Percentiles rank a stretch among this genome's conserved stretches.
These are phyloP conservation scores for Chrysoporthe deuterocubensis DNA, from an alignment of 2,329 filamentous ascomycete species.

Conservation along the genomic window DNA sequence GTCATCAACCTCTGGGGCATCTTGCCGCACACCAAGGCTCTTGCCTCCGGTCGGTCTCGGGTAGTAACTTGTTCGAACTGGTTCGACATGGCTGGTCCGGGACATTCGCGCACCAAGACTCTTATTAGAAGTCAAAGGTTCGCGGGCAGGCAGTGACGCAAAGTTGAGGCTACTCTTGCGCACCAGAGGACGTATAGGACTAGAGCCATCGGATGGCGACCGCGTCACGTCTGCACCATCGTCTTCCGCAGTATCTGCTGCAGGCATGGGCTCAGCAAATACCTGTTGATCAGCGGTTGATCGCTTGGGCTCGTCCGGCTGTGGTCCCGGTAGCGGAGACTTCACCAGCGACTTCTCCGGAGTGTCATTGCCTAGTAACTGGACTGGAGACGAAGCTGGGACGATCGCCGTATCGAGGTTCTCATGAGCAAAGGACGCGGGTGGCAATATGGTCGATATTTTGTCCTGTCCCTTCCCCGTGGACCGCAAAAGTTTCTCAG, in stretches of 20 bases:
- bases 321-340: constrained; percentile 25
- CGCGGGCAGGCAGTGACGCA: constrained; percentile 86
- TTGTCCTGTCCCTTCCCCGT: constrained; percentile 50
- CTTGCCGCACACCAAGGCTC: constrained; percentile 61
- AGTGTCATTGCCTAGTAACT: constrained; percentile 17
- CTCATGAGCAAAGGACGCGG: constrained; percentile 24
- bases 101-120: constrained; percentile 76
- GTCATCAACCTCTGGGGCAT: constrained; percentile 52
- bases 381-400: constrained; percentile 30
- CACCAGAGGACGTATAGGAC: constrained; percentile 74
- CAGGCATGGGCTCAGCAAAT: constrained; percentile 28
- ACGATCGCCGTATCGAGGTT: constrained; percentile 20
- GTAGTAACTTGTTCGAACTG: constrained; percentile 73
- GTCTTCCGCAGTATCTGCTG: constrained; percentile 27
- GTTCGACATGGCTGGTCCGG: constrained; percentile 78
- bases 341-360: constrained; percentile 21
- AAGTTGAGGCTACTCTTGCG: constrained; percentile 96
- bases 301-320: neutral
- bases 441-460: constrained; percentile 27
- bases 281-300: constrained; percentile 11
- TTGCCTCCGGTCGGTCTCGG: constrained; percentile 74
- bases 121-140: constrained; percentile 83
- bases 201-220: constrained; percentile 72
- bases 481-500: constrained; percentile 47
- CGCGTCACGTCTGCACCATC: constrained; percentile 52